phyloP scores from a whole-genome alignment of 2,329 filamentous ascomycete genomes.

The Alternaria gansuensis region DNA sequence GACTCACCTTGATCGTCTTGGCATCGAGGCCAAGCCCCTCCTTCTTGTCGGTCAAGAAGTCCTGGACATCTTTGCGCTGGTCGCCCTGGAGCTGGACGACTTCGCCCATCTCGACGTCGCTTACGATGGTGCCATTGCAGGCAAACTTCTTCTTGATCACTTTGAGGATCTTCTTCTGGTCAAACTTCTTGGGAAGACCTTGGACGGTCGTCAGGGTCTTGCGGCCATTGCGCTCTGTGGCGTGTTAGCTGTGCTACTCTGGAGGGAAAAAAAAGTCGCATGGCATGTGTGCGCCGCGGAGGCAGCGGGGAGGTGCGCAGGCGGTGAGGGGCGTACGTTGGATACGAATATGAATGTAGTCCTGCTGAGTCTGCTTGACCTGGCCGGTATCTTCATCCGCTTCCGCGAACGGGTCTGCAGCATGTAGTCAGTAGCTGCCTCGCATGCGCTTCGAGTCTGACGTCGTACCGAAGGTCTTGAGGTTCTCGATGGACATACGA shows the following conservation, averaged over 20 bases:
- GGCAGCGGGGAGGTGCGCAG: background rate
- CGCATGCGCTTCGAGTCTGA: slow-evolving; percentile 9
- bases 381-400: slow-evolving; percentile 99
- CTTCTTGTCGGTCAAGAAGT: slow-evolving; percentile 96
- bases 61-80: slow-evolving; percentile 98
- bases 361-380: slow-evolving; percentile 85
- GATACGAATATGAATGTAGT: slow-evolving; percentile 99
- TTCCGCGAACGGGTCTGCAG: slow-evolving; percentile 94
- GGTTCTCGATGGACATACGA: slow-evolving; percentile 58
- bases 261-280: background rate
- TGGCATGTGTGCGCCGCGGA: background rate
- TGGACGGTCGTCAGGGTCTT: slow-evolving; percentile 99
- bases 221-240: slow-evolving; percentile 97
- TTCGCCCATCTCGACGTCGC: slow-evolving; percentile 95
- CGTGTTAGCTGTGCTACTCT: slow-evolving; percentile 52
- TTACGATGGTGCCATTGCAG: slow-evolving; percentile 99
- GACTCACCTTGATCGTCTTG: slow-evolving; percentile 90
- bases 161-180: slow-evolving; percentile 99
- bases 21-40: slow-evolving; percentile 91
- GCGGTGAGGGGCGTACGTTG: slow-evolving; percentile 72
- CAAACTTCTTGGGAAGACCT: slow-evolving; percentile 98
- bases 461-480: slow-evolving; percentile 54
- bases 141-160: slow-evolving; percentile 99
- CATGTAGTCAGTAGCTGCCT: slow-evolving; percentile 9
- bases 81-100: slow-evolving; percentile 99